Base-by-base conservation (phyloP, 345 rosid species). In the Trapa bicornis region DNA sequence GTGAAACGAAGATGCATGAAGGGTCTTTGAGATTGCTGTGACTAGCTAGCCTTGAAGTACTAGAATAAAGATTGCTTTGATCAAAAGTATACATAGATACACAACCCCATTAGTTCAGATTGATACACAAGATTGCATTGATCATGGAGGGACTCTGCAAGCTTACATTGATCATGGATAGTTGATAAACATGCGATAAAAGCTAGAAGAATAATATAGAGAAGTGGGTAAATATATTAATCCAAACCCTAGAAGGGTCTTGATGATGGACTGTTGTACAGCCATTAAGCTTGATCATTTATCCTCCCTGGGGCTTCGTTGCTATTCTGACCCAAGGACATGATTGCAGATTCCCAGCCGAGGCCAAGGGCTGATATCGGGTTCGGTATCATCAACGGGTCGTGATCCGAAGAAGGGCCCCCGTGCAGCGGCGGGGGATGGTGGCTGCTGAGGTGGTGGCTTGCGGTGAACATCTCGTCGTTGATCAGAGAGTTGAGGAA, bases 401-500 rank as follows among this genome's bases (percentile, higher is more conserved):
- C 80, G 0, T 75, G 57, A 22, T 22, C 29, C 16, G 16, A 47
- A 9, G 65, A 64, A 4, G 71, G 29, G 32, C 60, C 63, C 58
- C 39, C 43, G 17, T 58, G 37, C 15, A 67, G 72, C 3, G 36
- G 58, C 33, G 72, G 45, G 16, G 37, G 66, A n/a, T 66, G 81
- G 32, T 70, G 75, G 71, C 66, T 68, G 75, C 6, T 72, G 75
- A 50, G 9, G 29, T 54, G 84, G 62, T 37, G 58, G 47, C 33
- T 50, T 3, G 14, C 47, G 37, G 71, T 17, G 13, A 83, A 78
- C 10, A 70, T 78, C 42, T 80, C 85, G 42, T 85, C 89, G 50
- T 83, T 77, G 68, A 85, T 75, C 66, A 85, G 68, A 6, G 87
- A 86, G 70, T 86, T 80, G 48, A 86, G 80, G 74, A 86, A 82